A percentile compares a stretch with the other conserved stretches of the same genome.
Conservation (phyloP, 352 stramenopile genomes). For the Plasmopara halstedii region DNA sequence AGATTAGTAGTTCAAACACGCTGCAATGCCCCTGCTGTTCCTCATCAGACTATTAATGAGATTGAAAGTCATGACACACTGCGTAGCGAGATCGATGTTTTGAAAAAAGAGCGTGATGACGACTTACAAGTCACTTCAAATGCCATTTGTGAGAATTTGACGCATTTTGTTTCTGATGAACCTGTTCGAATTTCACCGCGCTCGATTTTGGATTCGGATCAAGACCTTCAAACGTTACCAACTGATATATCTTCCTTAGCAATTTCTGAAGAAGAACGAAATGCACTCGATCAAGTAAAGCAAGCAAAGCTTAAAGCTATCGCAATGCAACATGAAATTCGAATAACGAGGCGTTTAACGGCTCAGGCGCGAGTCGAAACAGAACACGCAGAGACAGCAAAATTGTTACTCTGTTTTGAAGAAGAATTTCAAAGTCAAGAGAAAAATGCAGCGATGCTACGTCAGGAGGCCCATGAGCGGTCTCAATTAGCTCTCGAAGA, state of each 20-base stretch:
- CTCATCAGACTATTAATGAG: too few relatives aligned
- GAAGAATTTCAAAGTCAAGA: conserved; percentile 16
- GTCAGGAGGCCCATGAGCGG: conserved; percentile 11
- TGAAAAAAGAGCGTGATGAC: too few relatives aligned
- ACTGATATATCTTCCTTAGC: background rate
- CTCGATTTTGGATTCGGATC: too few relatives aligned
- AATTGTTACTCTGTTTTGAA: conserved; percentile 12
- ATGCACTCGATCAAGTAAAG: background rate
- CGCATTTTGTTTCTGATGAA: too few relatives aligned
- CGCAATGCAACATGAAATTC: conserved; percentile 14
- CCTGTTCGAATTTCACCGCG: too few relatives aligned
- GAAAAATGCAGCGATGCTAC: conserved; percentile 1
- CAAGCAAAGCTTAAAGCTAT: conserved; percentile 6
- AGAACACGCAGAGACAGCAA: conserved; percentile 6
- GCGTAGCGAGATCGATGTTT: too few relatives aligned
- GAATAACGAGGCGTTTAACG: conserved; percentile 12
- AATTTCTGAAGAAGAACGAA: background rate
- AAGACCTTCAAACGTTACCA: too few relatives aligned
- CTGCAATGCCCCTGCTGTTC: too few relatives aligned
- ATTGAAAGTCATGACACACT: too few relatives aligned
- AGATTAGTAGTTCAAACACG: too few relatives aligned
- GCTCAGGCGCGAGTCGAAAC: conserved; percentile 6
- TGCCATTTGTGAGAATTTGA: too few relatives aligned
- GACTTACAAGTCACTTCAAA: too few relatives aligned
- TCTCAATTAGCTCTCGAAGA: conserved; percentile 15